Base-by-base conservation (phyloP, 164 flowering plant genomes). In the Akebia trifoliata region DNA sequence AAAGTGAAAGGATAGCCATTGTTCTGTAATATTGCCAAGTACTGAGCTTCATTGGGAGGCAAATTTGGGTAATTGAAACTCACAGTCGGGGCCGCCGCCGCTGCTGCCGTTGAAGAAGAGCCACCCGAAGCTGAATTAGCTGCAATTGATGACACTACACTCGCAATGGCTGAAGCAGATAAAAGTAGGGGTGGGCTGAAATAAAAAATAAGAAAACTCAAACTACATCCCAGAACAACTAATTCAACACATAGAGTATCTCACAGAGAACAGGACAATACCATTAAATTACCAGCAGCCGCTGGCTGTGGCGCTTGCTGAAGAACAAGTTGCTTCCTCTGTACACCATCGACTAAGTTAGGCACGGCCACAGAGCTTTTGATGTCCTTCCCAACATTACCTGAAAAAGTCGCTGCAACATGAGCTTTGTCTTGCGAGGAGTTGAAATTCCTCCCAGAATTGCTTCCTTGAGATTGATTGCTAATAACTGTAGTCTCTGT, bases 131-230 rank as follows among this genome's bases (percentile, higher is more conserved):
- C 73, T 31, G 94, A 65, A 66, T 36, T 68, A 1, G 83, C 30
- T 2, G 74, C 38, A 61, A 56, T 59, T 15, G 85, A 54, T 1
- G 82, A 50, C 48, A 71, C 63, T 4, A 62, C 65, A 66, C 54
- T 54, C 1, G 74, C 60, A 9, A 56, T 40, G 5, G 74, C 28
- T 1, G 75, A 35, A 26, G 73, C 68, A 86, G 57, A 90, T 75
- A 57, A 82, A 80, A 25, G 97, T 83, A 46, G 96, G 91, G 15
- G 78, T 90, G 39, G 79, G 97, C 88, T 87, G 81, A 68, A 71
- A 72, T 4, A 25, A n/a, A 30, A 39, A 8, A 50, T 40, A 22
- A 64, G n/a, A n/a, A n/a, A n/a, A n/a, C n/a, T n/a, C n/a, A n/a
- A n/a, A n/a, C n/a, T n/a, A n/a, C n/a, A n/a, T n/a, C n/a, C n/a